phyloP scores from a whole-genome alignment of 2,329 filamentous ascomycete species.

The Xylaria sp. region DNA sequence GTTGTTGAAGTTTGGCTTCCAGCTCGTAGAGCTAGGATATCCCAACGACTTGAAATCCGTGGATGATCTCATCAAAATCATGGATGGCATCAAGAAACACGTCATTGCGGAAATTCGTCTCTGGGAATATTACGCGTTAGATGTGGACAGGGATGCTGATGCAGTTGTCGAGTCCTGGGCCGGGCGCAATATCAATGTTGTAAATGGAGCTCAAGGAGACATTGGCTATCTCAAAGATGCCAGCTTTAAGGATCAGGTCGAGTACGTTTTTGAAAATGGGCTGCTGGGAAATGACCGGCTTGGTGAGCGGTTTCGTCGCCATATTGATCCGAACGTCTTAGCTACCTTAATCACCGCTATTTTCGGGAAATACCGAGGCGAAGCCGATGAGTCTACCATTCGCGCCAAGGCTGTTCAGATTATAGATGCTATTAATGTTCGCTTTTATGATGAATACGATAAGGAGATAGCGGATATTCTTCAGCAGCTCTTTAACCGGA shows the following conservation, averaged over 20 bases:
- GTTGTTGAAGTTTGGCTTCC: conserved; percentile 79
- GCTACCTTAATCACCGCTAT: conserved; percentile 75
- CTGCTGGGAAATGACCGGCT: conserved; percentile 77
- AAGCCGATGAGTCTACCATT: conserved; percentile 62
- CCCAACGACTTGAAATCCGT: conserved; percentile 76
- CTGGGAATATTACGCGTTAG: conserved; percentile 93
- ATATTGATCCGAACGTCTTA: conserved; percentile 73
- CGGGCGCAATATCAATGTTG: conserved; percentile 65
- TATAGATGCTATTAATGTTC: conserved; percentile 85
- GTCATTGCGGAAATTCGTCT: conserved; percentile 81
- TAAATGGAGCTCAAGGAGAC: conserved; percentile 56
- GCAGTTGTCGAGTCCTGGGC: conserved; percentile 78
- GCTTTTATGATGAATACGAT: conserved; percentile 93
- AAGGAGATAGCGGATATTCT: conserved; percentile 82
- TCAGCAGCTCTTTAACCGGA: conserved; percentile 91
- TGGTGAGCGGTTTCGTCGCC: conserved; percentile 80
- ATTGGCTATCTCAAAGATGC: conserved; percentile 61
- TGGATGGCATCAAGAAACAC: conserved; percentile 83
- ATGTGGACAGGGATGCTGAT: conserved; percentile 78
- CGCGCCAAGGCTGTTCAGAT: conserved; percentile 69
- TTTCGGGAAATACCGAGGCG: conserved; percentile 72
- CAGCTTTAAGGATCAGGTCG: conserved; percentile 62
- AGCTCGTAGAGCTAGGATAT: conserved; percentile 75
- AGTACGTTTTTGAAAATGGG: conserved; percentile 74
- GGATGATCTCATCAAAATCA: conserved; percentile 81